phyloP scores from a whole-genome alignment of 1,284 basidiomycete species.

The Trametes hirsuta region DNA sequence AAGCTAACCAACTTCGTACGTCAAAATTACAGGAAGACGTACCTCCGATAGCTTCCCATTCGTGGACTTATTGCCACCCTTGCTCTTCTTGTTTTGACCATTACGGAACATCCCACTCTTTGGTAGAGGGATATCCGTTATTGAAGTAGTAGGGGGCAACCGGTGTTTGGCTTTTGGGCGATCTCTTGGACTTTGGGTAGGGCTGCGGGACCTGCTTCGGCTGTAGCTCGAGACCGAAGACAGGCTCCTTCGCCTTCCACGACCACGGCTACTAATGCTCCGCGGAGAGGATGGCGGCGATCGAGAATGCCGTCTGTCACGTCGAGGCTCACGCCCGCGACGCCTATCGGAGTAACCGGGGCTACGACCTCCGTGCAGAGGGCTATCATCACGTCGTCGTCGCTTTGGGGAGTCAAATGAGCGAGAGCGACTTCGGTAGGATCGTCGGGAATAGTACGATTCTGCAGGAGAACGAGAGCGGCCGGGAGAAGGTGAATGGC shows the following conservation, averaged over 20 bases:
- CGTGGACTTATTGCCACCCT: slow-evolving; percentile 18
- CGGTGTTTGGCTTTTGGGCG: slow-evolving; percentile 63
- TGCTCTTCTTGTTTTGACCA: slow-evolving; percentile 24
- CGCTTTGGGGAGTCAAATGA: slow-evolving; percentile 59
- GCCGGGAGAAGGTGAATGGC: slow-evolving; percentile 45
- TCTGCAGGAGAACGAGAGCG: slow-evolving; percentile 62
- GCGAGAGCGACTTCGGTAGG: slow-evolving; percentile 65
- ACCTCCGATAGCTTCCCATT: slow-evolving; percentile 29
- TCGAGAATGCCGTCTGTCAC: slow-evolving; percentile 27
- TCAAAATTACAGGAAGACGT: background rate
- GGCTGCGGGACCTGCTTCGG: slow-evolving; percentile 53
- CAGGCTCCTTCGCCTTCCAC: slow-evolving; percentile 34
- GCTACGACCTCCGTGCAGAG: slow-evolving; percentile 40
- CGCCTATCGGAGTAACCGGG: slow-evolving; percentile 33
- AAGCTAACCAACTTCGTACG: background rate
- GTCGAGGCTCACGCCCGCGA: slow-evolving; percentile 26
- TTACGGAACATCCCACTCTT: slow-evolving; percentile 29
- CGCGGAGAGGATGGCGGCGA: slow-evolving; percentile 31
- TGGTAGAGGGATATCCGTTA: slow-evolving; percentile 42
- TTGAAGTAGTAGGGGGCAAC: slow-evolving; percentile 53
- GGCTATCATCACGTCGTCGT: slow-evolving; percentile 53
- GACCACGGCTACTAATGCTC: slow-evolving; percentile 32
- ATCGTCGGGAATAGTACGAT: slow-evolving; percentile 64
- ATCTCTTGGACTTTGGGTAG: slow-evolving; percentile 52
- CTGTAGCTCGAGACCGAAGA: slow-evolving; percentile 38